These are phyloP conservation scores for Backusella macrospora DNA, from an alignment of 192 early-diverging fungal genomes.

Conservation along the genomic window DNA sequence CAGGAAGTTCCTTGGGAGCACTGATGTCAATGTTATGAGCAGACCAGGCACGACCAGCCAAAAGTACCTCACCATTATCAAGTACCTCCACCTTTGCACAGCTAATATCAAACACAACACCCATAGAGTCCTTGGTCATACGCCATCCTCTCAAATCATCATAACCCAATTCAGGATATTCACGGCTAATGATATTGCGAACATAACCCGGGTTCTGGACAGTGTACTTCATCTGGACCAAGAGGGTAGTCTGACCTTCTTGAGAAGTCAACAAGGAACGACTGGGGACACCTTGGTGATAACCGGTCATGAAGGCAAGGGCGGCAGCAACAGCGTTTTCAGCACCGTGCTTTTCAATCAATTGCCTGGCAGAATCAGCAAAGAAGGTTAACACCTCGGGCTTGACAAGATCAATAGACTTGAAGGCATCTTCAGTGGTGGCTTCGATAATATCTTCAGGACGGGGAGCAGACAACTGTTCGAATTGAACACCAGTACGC, in stretches of 20 bases:
- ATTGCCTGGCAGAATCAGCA: slow-evolving; percentile 66
- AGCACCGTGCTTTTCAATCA: slow-evolving; percentile 73
- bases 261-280: slow-evolving; percentile 85
- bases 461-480: slow-evolving; percentile 82
- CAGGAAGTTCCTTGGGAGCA: slow-evolving; percentile 77
- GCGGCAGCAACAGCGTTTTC: slow-evolving; percentile 79
- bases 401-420: slow-evolving; percentile 68
- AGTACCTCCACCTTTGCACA: slow-evolving; percentile 67
- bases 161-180: slow-evolving; percentile 70
- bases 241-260: slow-evolving; percentile 79
- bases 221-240: slow-evolving; percentile 66
- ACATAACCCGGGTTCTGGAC: slow-evolving; percentile 87
- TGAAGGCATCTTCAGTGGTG: slow-evolving; percentile 76
- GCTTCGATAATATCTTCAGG: slow-evolving; percentile 87
- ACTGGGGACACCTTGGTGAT: slow-evolving; percentile 77
- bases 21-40: slow-evolving; percentile 69
- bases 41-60: slow-evolving; percentile 74
- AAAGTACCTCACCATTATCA: slow-evolving; percentile 52
- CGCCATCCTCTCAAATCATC: slow-evolving; percentile 82
- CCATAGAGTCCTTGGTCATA: slow-evolving; percentile 78
- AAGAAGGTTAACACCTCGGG: slow-evolving; percentile 82
- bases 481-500: slow-evolving; percentile 81
- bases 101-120: slow-evolving; percentile 87
- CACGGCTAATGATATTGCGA: slow-evolving; percentile 71
- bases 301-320: slow-evolving; percentile 89